A percentile compares a stretch with the other conserved stretches of the same genome.
phyloP scores from a whole-genome alignment of 2,329 filamentous ascomycete species.

The Calonectria pseudoturangicola region DNA sequence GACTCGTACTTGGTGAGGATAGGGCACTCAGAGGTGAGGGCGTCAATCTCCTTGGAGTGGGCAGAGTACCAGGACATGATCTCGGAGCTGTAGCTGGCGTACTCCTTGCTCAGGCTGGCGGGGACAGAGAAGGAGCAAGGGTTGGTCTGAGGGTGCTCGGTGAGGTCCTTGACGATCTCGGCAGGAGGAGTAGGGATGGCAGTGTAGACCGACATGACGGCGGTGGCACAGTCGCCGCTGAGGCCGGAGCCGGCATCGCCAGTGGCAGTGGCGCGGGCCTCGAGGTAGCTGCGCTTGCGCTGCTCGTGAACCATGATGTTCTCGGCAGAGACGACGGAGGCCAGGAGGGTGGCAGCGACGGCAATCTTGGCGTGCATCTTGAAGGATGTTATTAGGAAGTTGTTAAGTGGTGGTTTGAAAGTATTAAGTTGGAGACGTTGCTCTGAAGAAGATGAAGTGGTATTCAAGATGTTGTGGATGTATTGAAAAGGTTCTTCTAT shows the following conservation, averaged over 20 bases:
- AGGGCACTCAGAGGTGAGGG: conserved; percentile 55
- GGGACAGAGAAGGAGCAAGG: conserved; percentile 58
- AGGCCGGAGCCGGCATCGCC: conserved; percentile 16
- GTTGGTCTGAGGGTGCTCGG: conserved; percentile 54
- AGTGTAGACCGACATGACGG: conserved; percentile 50
- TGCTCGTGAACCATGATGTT: conserved; percentile 56
- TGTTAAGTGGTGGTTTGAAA: not conserved
- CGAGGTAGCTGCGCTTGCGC: conserved; percentile 51
- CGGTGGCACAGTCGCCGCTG: conserved; percentile 52
- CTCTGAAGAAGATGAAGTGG: not conserved
- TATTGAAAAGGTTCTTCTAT: not conserved
- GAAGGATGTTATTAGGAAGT: conserved; percentile 34
- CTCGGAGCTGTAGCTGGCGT: conserved; percentile 57
- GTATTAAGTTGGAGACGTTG: not conserved
- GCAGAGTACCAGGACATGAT: conserved; percentile 56
- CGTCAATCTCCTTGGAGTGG: conserved; percentile 54
- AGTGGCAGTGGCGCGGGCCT: conserved; percentile 48
- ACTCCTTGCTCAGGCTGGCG: conserved; percentile 56
- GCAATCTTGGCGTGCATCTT: conserved; percentile 56
- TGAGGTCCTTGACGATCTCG: conserved; percentile 53
- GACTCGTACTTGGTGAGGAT: conserved; percentile 45
- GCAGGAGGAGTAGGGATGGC: conserved; percentile 58
- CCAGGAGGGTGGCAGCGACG: conserved; percentile 53
- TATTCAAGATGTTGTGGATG: not conserved
- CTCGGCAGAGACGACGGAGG: conserved; percentile 52